A percentile compares a stretch with the other conserved stretches of the same genome.
phyloP scores from a whole-genome alignment of 1,139 yeast genomes.

The Kodamaea fungicola region DNA sequence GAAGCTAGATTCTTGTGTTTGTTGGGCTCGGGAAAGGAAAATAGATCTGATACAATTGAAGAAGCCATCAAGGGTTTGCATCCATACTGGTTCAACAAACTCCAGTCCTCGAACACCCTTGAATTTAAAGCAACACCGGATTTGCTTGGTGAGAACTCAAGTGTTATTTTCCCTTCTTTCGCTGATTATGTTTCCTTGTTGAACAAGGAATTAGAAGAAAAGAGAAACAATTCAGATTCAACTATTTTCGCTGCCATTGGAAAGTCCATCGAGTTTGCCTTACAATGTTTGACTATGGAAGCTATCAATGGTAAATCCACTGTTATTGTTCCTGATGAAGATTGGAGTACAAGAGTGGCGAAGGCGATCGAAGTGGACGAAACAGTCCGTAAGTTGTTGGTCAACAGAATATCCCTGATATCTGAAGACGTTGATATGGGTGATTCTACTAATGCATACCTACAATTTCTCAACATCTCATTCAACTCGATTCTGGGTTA shows the following conservation, averaged over 20 bases:
- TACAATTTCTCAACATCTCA: slow-evolving; percentile 19
- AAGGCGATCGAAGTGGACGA: slow-evolving; percentile 66
- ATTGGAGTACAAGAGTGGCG: slow-evolving; percentile 73
- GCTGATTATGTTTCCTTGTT: slow-evolving; percentile 28
- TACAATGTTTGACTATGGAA: slow-evolving; percentile 62
- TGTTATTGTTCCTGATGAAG: slow-evolving; percentile 63
- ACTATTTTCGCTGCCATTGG: slow-evolving; percentile 30
- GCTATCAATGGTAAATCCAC: slow-evolving; percentile 51
- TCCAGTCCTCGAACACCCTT: slow-evolving; percentile 33
- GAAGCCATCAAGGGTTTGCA: slow-evolving; percentile 82
- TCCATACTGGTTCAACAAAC: slow-evolving; percentile 63
- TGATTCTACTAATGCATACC: slow-evolving; percentile 14
- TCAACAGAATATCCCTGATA: slow-evolving; percentile 18
- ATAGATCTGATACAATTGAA: slow-evolving; percentile 71
- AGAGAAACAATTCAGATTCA: slow-evolving; percentile 15
- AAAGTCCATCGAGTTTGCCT: slow-evolving; percentile 44
- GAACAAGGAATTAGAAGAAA: slow-evolving; percentile 19
- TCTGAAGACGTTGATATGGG: slow-evolving; percentile 18
- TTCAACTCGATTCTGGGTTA: slow-evolving; percentile 30
- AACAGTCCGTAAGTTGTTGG: slow-evolving; percentile 41
- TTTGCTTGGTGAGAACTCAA: slow-evolving; percentile 29
- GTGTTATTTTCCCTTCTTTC: slow-evolving; percentile 45
- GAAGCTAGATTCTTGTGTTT: slow-evolving; percentile 68
- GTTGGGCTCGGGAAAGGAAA: slow-evolving; percentile 55
- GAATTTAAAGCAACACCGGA: slow-evolving; percentile 45